These are phyloP conservation scores for Hydrangea macrophylla DNA, from an alignment of 148 eudicot species.

Conservation along the genomic window DNA sequence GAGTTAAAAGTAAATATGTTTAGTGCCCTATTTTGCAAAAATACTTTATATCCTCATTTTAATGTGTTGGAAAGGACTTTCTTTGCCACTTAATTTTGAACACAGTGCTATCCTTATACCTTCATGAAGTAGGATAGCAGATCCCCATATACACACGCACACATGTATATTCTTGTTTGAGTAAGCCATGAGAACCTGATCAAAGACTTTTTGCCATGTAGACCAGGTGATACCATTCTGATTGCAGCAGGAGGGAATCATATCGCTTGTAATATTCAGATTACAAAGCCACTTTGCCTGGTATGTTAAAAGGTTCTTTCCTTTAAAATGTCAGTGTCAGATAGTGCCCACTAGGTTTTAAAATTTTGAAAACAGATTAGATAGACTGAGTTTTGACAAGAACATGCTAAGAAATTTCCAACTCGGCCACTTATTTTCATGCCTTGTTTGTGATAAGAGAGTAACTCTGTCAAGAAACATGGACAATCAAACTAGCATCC, in stretches of 20 bases:
- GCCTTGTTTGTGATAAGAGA: not conserved
- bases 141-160: too few species aligned
- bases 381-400: not conserved
- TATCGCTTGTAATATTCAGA: conserved; percentile 73
- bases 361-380: not conserved
- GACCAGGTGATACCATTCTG: conserved; percentile 96
- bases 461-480: too few species aligned
- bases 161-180: not conserved
- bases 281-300: conserved; percentile 89
- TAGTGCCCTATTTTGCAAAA: too few species aligned
- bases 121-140: too few species aligned
- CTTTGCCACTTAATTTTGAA: too few species aligned
- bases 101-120: too few species aligned
- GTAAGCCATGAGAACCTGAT: conserved; percentile 6
- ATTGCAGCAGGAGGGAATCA: conserved; percentile 89
- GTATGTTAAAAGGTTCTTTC: conserved; percentile 34
- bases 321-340: not conserved
- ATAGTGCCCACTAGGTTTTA: not conserved
- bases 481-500: not conserved
- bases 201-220: conserved; percentile 27
- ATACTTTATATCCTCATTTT: too few species aligned
- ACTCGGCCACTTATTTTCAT: not conserved
- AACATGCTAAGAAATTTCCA: not conserved
- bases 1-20: too few species aligned
- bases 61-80: too few species aligned